These are phyloP conservation scores for Colletotrichum tofieldiae DNA, from an alignment of 2,329 filamentous ascomycete genomes.

Conservation along the genomic window DNA sequence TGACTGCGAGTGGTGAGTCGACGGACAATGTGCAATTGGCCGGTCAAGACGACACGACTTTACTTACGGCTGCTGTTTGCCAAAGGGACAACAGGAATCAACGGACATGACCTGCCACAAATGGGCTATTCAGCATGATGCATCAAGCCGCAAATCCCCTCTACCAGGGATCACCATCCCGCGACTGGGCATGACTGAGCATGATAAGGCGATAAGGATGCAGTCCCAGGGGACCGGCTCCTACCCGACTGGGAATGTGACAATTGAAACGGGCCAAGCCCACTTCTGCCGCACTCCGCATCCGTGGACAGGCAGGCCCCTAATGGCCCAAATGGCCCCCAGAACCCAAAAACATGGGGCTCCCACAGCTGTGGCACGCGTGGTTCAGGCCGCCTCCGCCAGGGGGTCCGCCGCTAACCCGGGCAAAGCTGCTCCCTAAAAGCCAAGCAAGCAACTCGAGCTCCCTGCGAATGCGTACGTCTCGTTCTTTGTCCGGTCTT, in stretches of 20 bases:
- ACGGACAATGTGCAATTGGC: neutral
- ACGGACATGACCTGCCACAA: neutral
- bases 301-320: constrained; percentile 28
- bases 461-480: neutral
- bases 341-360: constrained; percentile 3
- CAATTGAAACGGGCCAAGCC: constrained; percentile 35
- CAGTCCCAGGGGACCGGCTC: neutral
- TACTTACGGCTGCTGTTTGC: neutral
- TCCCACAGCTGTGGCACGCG: constrained; percentile 21
- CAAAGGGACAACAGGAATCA: neutral
- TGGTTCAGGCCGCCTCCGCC: constrained; percentile 24
- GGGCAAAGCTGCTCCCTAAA: neutral
- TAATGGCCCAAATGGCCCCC: no score
- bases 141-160: no score
- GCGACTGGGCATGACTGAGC: constrained; percentile 21
- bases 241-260: constrained; percentile 22
- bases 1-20: neutral
- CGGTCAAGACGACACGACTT: neutral
- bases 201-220: neutral
- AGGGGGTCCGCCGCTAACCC: neutral
- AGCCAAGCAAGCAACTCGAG: neutral
- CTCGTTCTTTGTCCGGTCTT: constrained; percentile 20
- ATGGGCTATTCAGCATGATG: neutral
- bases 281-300: constrained; percentile 27
- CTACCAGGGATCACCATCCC: neutral